Evolutionary conservation across 331 rosid species (phyloP).

Genomic region (Acacia concinna): DNA sequence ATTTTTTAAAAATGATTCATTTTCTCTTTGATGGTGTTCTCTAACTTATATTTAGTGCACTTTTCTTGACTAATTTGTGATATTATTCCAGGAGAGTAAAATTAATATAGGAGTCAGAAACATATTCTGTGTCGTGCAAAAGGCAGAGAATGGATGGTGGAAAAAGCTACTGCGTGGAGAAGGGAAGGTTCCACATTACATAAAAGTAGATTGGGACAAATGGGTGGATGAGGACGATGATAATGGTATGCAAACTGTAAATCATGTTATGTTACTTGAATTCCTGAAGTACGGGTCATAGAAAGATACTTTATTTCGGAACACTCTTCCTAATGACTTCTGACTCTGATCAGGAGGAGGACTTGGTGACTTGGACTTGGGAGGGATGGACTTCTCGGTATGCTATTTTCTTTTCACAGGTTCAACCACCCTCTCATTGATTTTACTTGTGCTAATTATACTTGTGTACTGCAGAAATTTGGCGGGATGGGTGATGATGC

Average conservation of each 20-base stretch:
- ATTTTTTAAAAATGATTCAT: background rate
- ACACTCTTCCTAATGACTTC: background rate
- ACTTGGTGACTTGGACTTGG: constrained; percentile 64
- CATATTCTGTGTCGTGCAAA: constrained; percentile 67
- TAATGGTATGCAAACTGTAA: constrained; percentile 26
- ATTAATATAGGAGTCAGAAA: constrained; percentile 65
- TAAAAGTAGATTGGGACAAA: constrained; percentile 84
- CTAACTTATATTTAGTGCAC: background rate
- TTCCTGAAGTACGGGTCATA: background rate
- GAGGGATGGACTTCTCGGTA: constrained; percentile 99
- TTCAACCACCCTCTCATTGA: background rate
- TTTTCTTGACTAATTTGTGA: background rate
- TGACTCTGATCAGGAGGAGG: constrained; percentile 40
- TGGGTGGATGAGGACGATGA: constrained; percentile 89
- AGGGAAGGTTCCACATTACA: constrained; percentile 67
- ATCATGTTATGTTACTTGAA: background rate
- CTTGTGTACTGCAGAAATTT: constrained; percentile 60
- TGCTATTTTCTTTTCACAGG: constrained; percentile 27
- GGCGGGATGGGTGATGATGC: constrained; percentile 50
- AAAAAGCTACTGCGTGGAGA: constrained; percentile 57
- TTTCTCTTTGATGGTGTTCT: background rate
- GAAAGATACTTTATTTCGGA: background rate
- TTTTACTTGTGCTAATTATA: constrained; percentile 15
- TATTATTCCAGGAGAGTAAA: constrained; percentile 65
- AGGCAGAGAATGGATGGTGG: constrained; percentile 80